Evolutionary conservation across 1,139 yeast genomes (phyloP).

Genomic region (Nakaseomyces bracarensis): DNA sequence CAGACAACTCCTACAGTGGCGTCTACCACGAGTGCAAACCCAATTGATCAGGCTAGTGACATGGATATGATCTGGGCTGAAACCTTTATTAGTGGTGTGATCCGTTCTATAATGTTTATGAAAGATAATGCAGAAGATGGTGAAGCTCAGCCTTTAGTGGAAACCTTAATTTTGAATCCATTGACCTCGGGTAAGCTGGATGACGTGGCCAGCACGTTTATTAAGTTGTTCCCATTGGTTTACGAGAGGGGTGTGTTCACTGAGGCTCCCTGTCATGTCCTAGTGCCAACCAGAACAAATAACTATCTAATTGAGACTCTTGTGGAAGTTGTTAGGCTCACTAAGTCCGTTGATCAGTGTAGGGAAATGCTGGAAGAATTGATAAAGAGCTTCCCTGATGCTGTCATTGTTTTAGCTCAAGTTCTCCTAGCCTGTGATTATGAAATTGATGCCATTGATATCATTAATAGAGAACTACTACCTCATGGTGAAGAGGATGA

Average conservation of each 20-base stretch:
- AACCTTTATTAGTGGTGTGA: slow-evolving; percentile 68
- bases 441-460: slow-evolving; percentile 68
- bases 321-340: slow-evolving; percentile 57
- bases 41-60: slow-evolving; percentile 24
- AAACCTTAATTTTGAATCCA: slow-evolving; percentile 61
- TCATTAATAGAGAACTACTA: slow-evolving; percentile 52
- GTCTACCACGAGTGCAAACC: neutral
- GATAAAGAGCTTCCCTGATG: slow-evolving; percentile 34
- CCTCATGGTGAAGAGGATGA: slow-evolving; percentile 35
- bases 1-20: slow-evolving; percentile 5
- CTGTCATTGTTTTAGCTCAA: slow-evolving; percentile 46
- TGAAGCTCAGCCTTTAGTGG: slow-evolving; percentile 53
- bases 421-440: slow-evolving; percentile 61
- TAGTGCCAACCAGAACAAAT: slow-evolving; percentile 55
- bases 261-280: slow-evolving; percentile 51
- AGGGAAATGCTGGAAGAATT: slow-evolving; percentile 43
- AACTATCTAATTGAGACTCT: slow-evolving; percentile 83
- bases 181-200: slow-evolving; percentile 44
- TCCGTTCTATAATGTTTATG: slow-evolving; percentile 63
- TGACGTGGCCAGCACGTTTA: slow-evolving; percentile 32
- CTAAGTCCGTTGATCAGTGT: slow-evolving; percentile 62
- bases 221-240: slow-evolving; percentile 52
- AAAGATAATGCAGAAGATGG: slow-evolving; percentile 65
- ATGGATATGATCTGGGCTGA: slow-evolving; percentile 63
- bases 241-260: slow-evolving; percentile 52